A percentile compares a stretch with the other conserved stretches of the same genome.
Conservation (phyloP, 768 basidiomycete species). For the Tricholoma furcatifolium region DNA sequence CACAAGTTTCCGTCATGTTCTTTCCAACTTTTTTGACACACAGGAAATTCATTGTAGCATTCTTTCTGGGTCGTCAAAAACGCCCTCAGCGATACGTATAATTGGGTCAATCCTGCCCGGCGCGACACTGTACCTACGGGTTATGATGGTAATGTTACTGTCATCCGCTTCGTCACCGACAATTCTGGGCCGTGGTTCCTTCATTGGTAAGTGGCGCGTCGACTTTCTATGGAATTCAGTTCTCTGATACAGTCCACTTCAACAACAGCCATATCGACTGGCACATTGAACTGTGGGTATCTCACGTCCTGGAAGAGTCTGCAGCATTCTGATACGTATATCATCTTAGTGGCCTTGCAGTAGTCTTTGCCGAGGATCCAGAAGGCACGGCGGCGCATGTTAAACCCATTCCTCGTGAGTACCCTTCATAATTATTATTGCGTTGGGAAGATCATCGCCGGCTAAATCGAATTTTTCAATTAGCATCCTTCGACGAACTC, state of each 20-base stretch:
- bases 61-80: conserved; percentile 7
- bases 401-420: conserved; percentile 4
- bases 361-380: conserved; percentile 33
- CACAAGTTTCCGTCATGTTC: neutral
- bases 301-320: neutral
- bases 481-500: neutral
- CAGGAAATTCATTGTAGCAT: neutral
- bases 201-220: neutral
- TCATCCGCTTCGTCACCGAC: conserved; percentile 6
- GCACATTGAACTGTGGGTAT: conserved; percentile 7
- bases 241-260: neutral
- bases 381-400: neutral
- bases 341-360: conserved; percentile 22
- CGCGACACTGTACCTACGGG: conserved; percentile 2
- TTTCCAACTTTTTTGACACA: neutral
- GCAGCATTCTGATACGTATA: neutral
- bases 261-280: conserved; percentile 6
- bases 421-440: neutral
- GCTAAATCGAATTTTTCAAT: neutral
- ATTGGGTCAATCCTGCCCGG: conserved; percentile 4
- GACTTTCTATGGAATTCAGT: neutral
- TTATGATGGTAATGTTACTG: neutral
- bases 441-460: neutral
- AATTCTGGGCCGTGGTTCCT: conserved; percentile 7
- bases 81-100: conserved; percentile 3